phyloP scores from a whole-genome alignment of 202 grass and related monocot species.

The Cymbopogon flexuosus region DNA sequence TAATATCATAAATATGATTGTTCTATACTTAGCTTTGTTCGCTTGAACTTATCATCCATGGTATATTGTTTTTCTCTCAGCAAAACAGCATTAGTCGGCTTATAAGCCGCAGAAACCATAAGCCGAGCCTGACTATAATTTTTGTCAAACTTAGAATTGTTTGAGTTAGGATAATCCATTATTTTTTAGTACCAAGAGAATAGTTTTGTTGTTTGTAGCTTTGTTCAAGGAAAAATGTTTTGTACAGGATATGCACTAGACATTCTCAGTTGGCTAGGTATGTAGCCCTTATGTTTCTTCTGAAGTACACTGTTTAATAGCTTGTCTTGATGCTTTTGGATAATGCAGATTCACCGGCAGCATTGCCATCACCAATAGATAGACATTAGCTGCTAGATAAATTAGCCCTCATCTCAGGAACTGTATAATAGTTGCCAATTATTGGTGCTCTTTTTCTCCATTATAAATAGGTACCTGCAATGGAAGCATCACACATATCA shows the following conservation, averaged over 20 bases:
- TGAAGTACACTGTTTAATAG: neutral
- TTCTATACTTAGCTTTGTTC: no score
- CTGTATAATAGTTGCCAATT: slow-evolving; percentile 10
- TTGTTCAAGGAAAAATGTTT: slow-evolving; percentile 5
- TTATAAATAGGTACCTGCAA: slow-evolving; percentile 6
- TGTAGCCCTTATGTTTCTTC: neutral
- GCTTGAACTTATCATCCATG: no score
- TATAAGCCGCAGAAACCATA: no score
- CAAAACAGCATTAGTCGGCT: no score
- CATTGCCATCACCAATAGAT: neutral
- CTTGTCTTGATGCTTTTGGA: slow-evolving; percentile 35
- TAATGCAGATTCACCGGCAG: slow-evolving; percentile 28
- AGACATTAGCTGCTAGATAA: slow-evolving; percentile 1
- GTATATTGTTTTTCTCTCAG: no score
- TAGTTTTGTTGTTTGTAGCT: neutral
- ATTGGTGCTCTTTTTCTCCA: neutral
- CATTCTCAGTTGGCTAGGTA: neutral
- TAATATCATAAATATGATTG: neutral
- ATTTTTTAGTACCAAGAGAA: neutral
- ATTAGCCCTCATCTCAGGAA: neutral
- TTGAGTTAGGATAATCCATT: neutral
- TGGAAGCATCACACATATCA: neutral
- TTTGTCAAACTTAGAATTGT: neutral
- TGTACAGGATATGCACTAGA: slow-evolving; percentile 9
- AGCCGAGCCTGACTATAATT: neutral